Percentiles rank a stretch among this genome's conserved stretches.
phyloP scores from a whole-genome alignment of 805 yeast species.

The Lachancea sp. region DNA sequence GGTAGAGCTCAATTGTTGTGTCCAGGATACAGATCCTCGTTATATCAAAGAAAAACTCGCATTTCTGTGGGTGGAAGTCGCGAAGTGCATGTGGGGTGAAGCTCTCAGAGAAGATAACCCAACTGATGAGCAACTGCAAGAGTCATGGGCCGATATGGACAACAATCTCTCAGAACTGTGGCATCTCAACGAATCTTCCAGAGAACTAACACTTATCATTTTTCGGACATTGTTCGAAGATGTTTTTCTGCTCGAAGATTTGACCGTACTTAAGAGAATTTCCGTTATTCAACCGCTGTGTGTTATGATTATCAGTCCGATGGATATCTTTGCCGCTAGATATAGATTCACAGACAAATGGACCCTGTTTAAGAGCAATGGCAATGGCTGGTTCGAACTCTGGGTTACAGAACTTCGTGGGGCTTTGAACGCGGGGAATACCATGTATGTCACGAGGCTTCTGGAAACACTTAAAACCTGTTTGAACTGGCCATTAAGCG shows the following conservation, averaged over 20 bases:
- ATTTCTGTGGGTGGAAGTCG: conserved; percentile 82
- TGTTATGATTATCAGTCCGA: conserved; percentile 75
- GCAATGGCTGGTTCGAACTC: conserved; percentile 79
- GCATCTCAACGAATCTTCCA: conserved; percentile 53
- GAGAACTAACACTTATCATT: conserved; percentile 73
- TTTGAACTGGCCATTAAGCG: conserved; percentile 84
- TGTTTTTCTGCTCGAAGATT: conserved; percentile 83
- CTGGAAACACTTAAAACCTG: conserved; percentile 83
- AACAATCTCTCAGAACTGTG: conserved; percentile 65
- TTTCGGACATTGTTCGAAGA: conserved; percentile 89
- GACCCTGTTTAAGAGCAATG: conserved; percentile 53
- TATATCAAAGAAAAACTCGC: conserved; percentile 87
- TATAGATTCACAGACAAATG: conserved; percentile 46
- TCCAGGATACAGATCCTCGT: conserved; percentile 69
- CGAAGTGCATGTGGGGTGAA: conserved; percentile 87
- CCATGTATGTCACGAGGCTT: conserved; percentile 55
- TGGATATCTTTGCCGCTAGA: conserved; percentile 54
- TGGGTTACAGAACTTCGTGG: conserved; percentile 55
- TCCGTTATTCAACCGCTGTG: conserved; percentile 74
- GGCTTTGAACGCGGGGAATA: conserved; percentile 38
- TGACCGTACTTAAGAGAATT: conserved; percentile 76
- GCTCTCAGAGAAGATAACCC: conserved; percentile 39
- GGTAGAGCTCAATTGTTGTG: conserved; percentile 62
- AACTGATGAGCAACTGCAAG: conserved; percentile 39
- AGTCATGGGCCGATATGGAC: conserved; percentile 89